These are phyloP conservation scores for Paecilomyces fulvus DNA, from an alignment of 2,329 filamentous ascomycete genomes.

Conservation along the genomic window DNA sequence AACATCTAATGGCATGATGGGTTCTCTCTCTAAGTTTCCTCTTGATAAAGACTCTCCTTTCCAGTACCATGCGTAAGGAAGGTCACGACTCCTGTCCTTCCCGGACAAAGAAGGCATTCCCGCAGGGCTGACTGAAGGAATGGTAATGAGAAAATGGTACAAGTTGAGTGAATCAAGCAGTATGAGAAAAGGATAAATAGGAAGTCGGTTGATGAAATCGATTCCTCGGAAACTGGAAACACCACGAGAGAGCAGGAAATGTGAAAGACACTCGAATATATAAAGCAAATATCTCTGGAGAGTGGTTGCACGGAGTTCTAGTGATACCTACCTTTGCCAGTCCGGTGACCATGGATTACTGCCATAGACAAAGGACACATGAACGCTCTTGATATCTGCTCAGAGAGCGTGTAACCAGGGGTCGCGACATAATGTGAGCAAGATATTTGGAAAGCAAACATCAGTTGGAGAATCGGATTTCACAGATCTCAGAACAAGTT, in stretches of 20 bases:
- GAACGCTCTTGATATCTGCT: neutral
- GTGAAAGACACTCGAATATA: neutral
- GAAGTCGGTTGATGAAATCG: neutral
- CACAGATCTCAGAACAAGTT: neutral
- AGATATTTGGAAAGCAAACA: neutral
- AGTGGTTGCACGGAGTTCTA: neutral
- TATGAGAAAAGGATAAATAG: neutral
- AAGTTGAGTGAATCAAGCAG: neutral
- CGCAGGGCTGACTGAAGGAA: neutral
- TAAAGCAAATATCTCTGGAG: neutral
- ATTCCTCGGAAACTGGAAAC: neutral
- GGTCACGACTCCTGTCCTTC: constrained; percentile 1
- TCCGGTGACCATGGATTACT: neutral
- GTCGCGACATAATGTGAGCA: neutral
- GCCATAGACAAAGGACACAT: neutral
- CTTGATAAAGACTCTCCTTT: constrained; percentile 13
- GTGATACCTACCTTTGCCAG: neutral
- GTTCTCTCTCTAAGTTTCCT: constrained; percentile 9
- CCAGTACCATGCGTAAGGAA: constrained; percentile 18
- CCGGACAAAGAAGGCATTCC: neutral
- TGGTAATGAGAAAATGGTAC: neutral
- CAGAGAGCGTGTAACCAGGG: neutral
- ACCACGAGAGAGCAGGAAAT: neutral
- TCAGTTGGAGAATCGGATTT: neutral
- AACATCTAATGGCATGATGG: constrained; percentile 1